These are phyloP conservation scores for Diaporthe aspalathi DNA, from an alignment of 2,329 filamentous ascomycete species.

Conservation along the genomic window DNA sequence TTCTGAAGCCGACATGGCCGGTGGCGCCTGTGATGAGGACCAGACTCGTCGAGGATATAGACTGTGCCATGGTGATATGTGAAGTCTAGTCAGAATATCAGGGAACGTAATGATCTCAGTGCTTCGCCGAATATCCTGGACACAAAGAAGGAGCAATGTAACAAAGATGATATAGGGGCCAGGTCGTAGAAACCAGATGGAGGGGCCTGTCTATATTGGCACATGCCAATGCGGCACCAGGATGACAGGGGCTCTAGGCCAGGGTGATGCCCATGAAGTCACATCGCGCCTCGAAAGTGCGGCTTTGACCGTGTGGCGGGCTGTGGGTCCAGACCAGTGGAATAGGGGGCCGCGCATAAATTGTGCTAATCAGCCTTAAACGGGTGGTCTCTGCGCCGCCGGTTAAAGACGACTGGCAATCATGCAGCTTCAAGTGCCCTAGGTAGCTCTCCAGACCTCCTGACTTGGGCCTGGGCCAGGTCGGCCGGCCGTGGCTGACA, in stretches of 20 bases:
- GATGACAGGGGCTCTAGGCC: conserved; percentile 6
- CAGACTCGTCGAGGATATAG: conserved; percentile 33
- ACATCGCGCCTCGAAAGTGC: neutral
- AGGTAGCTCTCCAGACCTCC: neutral
- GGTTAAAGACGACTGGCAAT: neutral
- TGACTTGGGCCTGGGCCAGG: conserved; percentile 18
- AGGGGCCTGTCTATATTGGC: conserved; percentile 10
- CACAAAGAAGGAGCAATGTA: neutral
- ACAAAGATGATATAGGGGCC: neutral
- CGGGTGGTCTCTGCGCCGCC: neutral
- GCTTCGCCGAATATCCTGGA: neutral
- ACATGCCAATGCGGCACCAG: neutral
- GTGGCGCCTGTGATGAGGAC: conserved; percentile 40
- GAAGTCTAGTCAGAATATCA: too few species aligned
- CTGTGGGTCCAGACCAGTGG: conserved; percentile 12
- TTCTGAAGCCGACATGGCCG: conserved; percentile 41
- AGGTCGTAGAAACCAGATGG: neutral
- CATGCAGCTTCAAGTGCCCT: conserved; percentile 9
- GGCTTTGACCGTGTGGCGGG: neutral
- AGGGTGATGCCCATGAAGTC: conserved; percentile 8
- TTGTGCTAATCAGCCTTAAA: conserved; percentile 19
- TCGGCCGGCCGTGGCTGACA: conserved; percentile 27
- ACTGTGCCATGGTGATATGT: neutral
- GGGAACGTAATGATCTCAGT: neutral
- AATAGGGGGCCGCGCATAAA: conserved; percentile 5